Evolutionary conservation across 805 yeast species (phyloP).

Genomic region (Barnettozyma sucrosica): DNA sequence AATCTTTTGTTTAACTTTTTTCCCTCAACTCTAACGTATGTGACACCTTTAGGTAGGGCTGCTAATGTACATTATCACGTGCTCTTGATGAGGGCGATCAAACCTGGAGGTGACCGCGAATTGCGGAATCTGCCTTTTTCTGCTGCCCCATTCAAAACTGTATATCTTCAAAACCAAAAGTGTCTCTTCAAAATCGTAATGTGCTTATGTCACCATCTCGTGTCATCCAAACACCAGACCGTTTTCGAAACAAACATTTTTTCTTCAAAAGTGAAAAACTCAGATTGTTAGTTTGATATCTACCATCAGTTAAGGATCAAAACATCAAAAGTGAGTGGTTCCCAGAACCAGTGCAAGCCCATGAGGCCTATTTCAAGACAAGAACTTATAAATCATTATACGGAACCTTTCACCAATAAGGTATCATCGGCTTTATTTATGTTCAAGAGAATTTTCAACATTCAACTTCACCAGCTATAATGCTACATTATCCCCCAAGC

Average conservation of each 20-base stretch:
- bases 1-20: not conserved
- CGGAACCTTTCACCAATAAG: not conserved
- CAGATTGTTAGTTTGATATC: constrained; percentile 7
- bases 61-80: not conserved
- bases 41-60: not conserved
- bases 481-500: not conserved
- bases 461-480: not conserved
- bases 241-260: constrained; percentile 21
- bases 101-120: not conserved
- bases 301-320: constrained; percentile 23
- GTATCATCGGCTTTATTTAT: not conserved
- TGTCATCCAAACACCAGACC: constrained; percentile 16
- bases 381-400: not conserved
- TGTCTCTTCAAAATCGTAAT: not conserved
- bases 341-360: constrained; percentile 3
- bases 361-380: not conserved
- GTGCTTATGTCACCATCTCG: not conserved
- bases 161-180: not conserved
- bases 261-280: constrained; percentile 25
- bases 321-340: constrained; percentile 24
- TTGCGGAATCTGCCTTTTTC: not conserved
- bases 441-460: not conserved
- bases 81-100: not conserved
- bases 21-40: not conserved
- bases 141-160: constrained; percentile 7